phyloP scores from a whole-genome alignment of 1,284 basidiomycete genomes.

The Athelia psychrophila region DNA sequence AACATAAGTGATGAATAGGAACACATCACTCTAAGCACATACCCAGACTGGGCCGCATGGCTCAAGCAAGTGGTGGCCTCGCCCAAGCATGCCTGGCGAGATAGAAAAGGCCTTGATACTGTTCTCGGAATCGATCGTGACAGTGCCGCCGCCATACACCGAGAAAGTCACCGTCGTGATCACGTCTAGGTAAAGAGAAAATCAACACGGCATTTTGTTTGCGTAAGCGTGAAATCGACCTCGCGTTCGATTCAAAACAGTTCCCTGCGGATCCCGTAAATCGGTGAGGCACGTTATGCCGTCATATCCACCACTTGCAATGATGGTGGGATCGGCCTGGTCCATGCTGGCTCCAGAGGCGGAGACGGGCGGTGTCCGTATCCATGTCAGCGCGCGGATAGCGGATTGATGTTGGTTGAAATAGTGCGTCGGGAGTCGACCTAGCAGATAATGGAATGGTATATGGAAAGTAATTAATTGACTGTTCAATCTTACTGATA shows the following conservation, averaged over 20 bases:
- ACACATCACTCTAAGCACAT: too few relatives aligned
- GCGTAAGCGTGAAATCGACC: slow-evolving; percentile 36
- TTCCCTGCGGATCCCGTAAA: slow-evolving; percentile 61
- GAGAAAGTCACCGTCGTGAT: slow-evolving; percentile 67
- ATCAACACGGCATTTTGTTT: neutral
- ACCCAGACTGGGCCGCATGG: slow-evolving; percentile 83
- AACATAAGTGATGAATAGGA: too few relatives aligned
- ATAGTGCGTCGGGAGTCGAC: slow-evolving; percentile 68
- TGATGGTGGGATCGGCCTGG: slow-evolving; percentile 63
- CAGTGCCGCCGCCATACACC: slow-evolving; percentile 58
- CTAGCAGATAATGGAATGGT: slow-evolving; percentile 20
- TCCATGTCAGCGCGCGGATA: slow-evolving; percentile 70
- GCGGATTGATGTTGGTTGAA: slow-evolving; percentile 75
- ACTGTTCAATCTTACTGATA: slow-evolving; percentile 20
- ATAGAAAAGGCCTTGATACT: slow-evolving; percentile 71
- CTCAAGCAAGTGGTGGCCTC: slow-evolving; percentile 70
- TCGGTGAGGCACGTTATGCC: slow-evolving; percentile 74
- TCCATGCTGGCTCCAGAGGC: slow-evolving; percentile 41
- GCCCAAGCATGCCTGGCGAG: slow-evolving; percentile 68
- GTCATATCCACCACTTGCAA: slow-evolving; percentile 77
- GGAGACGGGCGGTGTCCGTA: slow-evolving; percentile 58
- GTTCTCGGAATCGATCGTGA: slow-evolving; percentile 78
- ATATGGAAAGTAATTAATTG: neutral
- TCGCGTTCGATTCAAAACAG: slow-evolving; percentile 73
- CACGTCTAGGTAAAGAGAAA: slow-evolving; percentile 51